phyloP scores from a whole-genome alignment of 192 early-diverging fungal species.

The Neocallimastix lanati region DNA sequence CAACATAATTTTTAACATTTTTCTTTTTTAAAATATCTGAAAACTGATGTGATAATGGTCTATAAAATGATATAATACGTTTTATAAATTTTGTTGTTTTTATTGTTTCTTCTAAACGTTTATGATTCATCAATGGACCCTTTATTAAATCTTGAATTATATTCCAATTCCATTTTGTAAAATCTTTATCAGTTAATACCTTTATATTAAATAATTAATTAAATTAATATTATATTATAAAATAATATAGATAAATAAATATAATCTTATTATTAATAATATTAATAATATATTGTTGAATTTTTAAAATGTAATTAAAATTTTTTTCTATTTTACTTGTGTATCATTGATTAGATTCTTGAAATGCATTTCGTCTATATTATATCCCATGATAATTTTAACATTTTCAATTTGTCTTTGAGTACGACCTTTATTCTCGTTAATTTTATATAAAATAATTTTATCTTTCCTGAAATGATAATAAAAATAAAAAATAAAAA shows the following conservation, averaged over 20 bases:
- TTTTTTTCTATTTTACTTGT: too few relatives aligned
- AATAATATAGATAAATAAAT: too few relatives aligned
- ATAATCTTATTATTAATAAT: too few relatives aligned
- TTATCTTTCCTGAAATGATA: neutral
- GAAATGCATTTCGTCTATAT: constrained; percentile 57
- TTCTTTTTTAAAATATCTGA: constrained; percentile 35
- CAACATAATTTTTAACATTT: constrained; percentile 24
- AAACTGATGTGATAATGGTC: constrained; percentile 52
- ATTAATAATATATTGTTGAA: too few relatives aligned
- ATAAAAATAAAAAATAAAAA: too few relatives aligned
- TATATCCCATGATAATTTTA: constrained; percentile 29
- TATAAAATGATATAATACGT: constrained; percentile 50
- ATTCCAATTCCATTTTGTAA: constrained; percentile 64
- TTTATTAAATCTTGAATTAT: constrained; percentile 52
- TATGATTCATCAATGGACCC: constrained; percentile 52
- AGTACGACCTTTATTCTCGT: constrained; percentile 1
- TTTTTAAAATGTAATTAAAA: too few relatives aligned
- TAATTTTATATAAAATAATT: neutral
- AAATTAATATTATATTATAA: too few relatives aligned
- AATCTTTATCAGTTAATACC: constrained; percentile 53
- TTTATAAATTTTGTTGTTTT: constrained; percentile 54
- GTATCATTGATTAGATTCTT: constrained; percentile 43
- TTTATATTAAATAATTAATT: too few relatives aligned
- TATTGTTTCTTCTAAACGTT: constrained; percentile 55
- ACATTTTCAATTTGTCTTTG: constrained; percentile 30